Base-by-base conservation (phyloP, 352 stramenopile species). In the Phytopythium helicoides region DNA sequence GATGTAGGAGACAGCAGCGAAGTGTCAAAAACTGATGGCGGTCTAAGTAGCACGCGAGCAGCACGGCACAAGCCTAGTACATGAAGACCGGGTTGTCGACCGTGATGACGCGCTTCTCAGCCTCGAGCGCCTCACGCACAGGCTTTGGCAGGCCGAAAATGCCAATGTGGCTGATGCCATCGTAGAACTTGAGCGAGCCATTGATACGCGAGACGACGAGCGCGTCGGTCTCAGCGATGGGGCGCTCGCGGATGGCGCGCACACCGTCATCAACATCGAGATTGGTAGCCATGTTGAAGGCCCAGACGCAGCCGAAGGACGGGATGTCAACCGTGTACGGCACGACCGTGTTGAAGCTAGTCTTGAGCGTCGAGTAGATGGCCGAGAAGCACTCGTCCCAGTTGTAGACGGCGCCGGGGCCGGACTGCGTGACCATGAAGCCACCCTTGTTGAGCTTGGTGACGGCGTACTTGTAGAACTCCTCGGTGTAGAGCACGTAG, bases 31-130 rank as follows among this genome's bases (percentile, higher is more conserved):
- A 1, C 21, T 33, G 28, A 9, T 33, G 28, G 28, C 28, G 28
- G 9, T 33, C 28, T 33, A 33, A 9, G 9, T 9, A 33, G 3
- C 40, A 15, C 39, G 15, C n/a, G 22, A 45, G 38, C 38, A 31
- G 34, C 10, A n/a, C n/a, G 9, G 28, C 28, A 10, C 28, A 5
- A 33, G 28, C 28, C 28, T 87, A 98, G 72, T 86, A 97, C 93
- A 98, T 98, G 75, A 98, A 98, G 46, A 98, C 81, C 39, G 95
- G 95, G 78, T 98, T 97, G 50, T 94, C 93, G 40, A 96, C 80
- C 22, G 95, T 98, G 75, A 98, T 98, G 58, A 98, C 82, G 57
- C 95, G 86, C 51, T 74, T 87, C 71, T 98, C 95, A 28, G 58
- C 72, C 51, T 81, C 81, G 44, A 98, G 66, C 21, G 80, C 68